A percentile compares a stretch with the other conserved stretches of the same genome.
phyloP scores from a whole-genome alignment of 495 filamentous ascomycete species.

The Penicillium malachiteum region DNA sequence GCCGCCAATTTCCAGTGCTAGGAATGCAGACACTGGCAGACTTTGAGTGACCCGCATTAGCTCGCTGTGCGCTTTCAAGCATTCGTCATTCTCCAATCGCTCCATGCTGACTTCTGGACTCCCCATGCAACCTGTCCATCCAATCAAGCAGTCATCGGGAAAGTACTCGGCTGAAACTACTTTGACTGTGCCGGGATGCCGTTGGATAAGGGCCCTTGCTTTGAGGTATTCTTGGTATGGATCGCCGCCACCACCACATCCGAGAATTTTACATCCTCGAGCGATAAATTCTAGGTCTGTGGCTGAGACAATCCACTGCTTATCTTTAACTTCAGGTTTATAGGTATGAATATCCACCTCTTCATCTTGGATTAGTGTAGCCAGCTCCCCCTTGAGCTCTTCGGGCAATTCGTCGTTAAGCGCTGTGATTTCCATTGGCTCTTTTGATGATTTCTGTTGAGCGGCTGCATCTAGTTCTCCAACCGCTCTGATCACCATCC shows the following conservation, averaged over 20 bases:
- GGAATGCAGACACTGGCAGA: constrained; percentile 26
- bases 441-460: background rate
- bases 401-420: background rate
- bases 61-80: constrained; percentile 25
- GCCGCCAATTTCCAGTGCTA: constrained; percentile 39
- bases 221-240: constrained; percentile 31
- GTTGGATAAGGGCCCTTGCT: constrained; percentile 8
- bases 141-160: constrained; percentile 17
- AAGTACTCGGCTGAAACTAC: constrained; percentile 21
- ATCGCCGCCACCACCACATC: constrained; percentile 54
- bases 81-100: constrained; percentile 32
- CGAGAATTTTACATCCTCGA: constrained; percentile 60
- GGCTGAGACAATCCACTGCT: constrained; percentile 51
- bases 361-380: background rate
- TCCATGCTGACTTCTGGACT: constrained; percentile 32
- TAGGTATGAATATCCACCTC: constrained; percentile 12
- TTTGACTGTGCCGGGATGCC: constrained; percentile 10
- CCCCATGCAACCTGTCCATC: constrained; percentile 31
- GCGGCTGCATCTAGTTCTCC: constrained; percentile 24
- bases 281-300: constrained; percentile 58
- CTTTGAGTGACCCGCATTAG: constrained; percentile 30
- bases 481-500: constrained; percentile 33
- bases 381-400: background rate
- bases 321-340: constrained; percentile 13
- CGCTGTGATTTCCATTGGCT: background rate